A percentile compares a stretch with the other conserved stretches of the same genome.
phyloP scores from a whole-genome alignment of 2,329 filamentous ascomycete genomes.

The Cercospora sp. region DNA sequence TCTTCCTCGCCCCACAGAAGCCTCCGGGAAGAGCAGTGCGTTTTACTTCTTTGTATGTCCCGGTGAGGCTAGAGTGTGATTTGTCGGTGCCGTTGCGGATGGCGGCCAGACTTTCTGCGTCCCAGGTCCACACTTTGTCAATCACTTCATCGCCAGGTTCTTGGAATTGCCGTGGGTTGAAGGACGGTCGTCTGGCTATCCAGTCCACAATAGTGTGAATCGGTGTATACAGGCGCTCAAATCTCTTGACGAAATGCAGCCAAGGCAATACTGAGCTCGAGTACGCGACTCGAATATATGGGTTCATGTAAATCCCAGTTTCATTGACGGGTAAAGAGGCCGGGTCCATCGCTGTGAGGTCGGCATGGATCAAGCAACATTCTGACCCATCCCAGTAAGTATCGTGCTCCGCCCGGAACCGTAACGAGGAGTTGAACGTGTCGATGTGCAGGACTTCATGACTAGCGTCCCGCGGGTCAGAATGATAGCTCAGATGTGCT shows the following conservation, averaged over 20 bases:
- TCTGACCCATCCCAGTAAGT: constrained; percentile 51
- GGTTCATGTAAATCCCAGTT: constrained; percentile 70
- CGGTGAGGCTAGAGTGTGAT: constrained; percentile 7
- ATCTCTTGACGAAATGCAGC: constrained; percentile 61
- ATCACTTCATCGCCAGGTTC: constrained; percentile 56
- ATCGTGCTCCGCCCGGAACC: constrained; percentile 47
- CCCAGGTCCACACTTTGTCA: constrained; percentile 55
- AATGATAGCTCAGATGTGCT: constrained; percentile 10
- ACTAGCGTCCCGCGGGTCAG: constrained; percentile 15
- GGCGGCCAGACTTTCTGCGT: constrained; percentile 34
- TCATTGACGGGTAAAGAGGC: constrained; percentile 36
- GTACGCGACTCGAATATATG: constrained; percentile 72
- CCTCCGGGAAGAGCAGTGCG: constrained; percentile 24
- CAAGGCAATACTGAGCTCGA: constrained; percentile 57
- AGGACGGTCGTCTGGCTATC: constrained; percentile 57
- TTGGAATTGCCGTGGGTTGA: constrained; percentile 62
- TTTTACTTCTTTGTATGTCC: constrained; percentile 19
- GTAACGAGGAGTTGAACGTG: constrained; percentile 41
- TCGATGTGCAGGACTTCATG: neutral
- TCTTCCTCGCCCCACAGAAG: constrained; percentile 24
- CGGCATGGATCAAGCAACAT: constrained; percentile 52
- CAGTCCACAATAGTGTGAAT: constrained; percentile 60
- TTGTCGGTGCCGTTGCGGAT: constrained; percentile 21
- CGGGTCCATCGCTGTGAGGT: constrained; percentile 40
- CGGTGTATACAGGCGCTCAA: constrained; percentile 64